Percentiles rank a stretch among this genome's conserved stretches.
Conservation (phyloP, 2,329 filamentous ascomycete species). For the Aspergillus sojae region DNA sequence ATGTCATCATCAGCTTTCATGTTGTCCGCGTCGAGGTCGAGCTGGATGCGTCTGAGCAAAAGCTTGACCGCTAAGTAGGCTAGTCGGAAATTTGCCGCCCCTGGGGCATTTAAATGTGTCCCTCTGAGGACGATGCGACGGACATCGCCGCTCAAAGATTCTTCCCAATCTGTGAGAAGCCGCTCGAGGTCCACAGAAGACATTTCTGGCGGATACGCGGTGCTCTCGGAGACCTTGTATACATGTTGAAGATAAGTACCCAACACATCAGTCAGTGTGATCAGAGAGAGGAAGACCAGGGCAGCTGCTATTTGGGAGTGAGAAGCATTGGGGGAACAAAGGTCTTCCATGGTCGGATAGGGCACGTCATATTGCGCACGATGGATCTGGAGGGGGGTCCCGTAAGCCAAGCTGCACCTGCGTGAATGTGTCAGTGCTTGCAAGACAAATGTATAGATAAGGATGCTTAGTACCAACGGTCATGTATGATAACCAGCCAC, state of each 20-base stretch:
- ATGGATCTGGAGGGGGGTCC: conserved; percentile 55
- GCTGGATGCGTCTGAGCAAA: conserved; percentile 51
- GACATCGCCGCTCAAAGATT: conserved; percentile 42
- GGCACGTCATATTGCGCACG: conserved; percentile 54
- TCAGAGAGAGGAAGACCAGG: conserved; percentile 50
- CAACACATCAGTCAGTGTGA: conserved; percentile 49
- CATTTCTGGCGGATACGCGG: conserved; percentile 17
- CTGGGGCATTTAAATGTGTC: conserved; percentile 44
- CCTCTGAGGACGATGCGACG: conserved; percentile 49
- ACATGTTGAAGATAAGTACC: conserved; percentile 38
- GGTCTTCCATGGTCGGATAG: conserved; percentile 41
- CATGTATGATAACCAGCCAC: conserved; percentile 59
- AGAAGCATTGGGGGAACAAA: conserved; percentile 25
- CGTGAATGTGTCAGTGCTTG: not conserved
- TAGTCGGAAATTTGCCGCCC: conserved; percentile 56
- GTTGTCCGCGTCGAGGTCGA: conserved; percentile 41
- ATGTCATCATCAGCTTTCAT: conserved; percentile 15
- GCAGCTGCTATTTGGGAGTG: conserved; percentile 29
- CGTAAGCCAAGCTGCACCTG: conserved; percentile 57
- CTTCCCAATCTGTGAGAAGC: conserved; percentile 49
- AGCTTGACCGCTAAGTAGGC: conserved; percentile 54
- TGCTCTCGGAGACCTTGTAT: conserved; percentile 36
- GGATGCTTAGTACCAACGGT: conserved; percentile 51
- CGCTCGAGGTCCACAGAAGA: conserved; percentile 39
- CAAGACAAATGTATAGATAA: not conserved